These are phyloP conservation scores for Raphanus hybrid DNA, from an alignment of 441 rosid genomes.

Conservation along the genomic window DNA sequence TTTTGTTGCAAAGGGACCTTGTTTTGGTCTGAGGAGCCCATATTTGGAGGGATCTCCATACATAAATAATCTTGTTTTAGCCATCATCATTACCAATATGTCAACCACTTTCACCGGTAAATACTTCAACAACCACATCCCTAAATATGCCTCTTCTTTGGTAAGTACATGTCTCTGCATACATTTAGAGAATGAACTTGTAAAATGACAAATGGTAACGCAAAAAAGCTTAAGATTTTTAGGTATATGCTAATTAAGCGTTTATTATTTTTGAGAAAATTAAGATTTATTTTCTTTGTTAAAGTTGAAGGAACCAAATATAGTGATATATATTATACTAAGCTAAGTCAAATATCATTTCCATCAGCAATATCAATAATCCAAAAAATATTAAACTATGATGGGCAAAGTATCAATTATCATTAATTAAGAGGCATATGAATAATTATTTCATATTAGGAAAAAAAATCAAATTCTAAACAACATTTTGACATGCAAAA, in stretches of 20 bases:
- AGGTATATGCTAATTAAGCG: not conserved
- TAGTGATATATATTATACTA: not conserved
- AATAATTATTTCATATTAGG: not conserved
- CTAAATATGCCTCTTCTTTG: conserved; percentile 42
- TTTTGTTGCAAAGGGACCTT: conserved; percentile 46
- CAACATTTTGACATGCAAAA: conserved; percentile 16
- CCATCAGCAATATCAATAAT: not conserved
- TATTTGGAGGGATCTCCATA: conserved; percentile 51
- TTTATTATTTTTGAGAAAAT: not conserved
- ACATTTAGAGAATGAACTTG: not conserved
- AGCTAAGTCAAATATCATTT: not conserved
- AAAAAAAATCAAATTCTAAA: not conserved
- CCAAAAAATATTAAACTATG: not conserved
- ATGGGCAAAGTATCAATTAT: not conserved
- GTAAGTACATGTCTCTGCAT: conserved; percentile 54
- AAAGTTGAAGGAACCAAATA: not conserved
- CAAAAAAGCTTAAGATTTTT: not conserved
- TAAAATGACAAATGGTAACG: not conserved
- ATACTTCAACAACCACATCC: conserved; percentile 44
- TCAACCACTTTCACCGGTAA: conserved; percentile 46
- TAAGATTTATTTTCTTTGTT: not conserved
- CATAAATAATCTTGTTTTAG: conserved; percentile 34
- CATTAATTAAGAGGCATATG: not conserved
- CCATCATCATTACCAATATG: conserved; percentile 37
- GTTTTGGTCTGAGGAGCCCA: conserved; percentile 39